These are phyloP conservation scores for Hyaloscypha finlandica DNA, from an alignment of 495 filamentous ascomycete species.

Conservation along the genomic window DNA sequence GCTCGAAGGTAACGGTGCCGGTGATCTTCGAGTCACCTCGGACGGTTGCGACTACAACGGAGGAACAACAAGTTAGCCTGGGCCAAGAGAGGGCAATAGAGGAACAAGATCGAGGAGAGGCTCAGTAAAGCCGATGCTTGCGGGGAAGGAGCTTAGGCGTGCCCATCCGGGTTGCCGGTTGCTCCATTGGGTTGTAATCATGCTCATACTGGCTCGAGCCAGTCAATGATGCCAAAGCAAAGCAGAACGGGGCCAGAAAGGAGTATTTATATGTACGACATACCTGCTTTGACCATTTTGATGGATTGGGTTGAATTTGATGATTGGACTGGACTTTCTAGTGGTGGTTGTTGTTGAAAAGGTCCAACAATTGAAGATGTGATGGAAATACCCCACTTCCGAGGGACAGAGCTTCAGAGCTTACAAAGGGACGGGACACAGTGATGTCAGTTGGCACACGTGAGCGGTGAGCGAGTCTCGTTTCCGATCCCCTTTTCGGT, in stretches of 20 bases:
- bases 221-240: neutral
- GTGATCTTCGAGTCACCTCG: constrained; percentile 94
- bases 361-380: constrained; percentile 29
- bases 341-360: constrained; percentile 12
- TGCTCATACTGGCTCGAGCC: constrained; percentile 43
- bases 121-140: constrained; percentile 1
- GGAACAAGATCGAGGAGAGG: neutral
- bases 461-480: neutral
- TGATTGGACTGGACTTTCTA: neutral
- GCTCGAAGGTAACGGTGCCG: constrained; percentile 94
- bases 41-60: constrained; percentile 78
- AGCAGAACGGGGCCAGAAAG: constrained; percentile 1
- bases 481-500: neutral
- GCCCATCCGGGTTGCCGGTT: constrained; percentile 35
- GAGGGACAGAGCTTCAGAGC: constrained; percentile 5
- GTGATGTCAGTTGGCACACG: neutral
- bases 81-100: neutral
- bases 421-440: neutral
- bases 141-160: constrained; percentile 13
- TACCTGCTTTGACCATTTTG: constrained; percentile 97
- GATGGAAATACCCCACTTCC: constrained; percentile 5
- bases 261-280: constrained; percentile 38
- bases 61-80: constrained; percentile 2
- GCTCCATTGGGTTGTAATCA: constrained; percentile 28
- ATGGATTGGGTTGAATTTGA: constrained; percentile 38